These are phyloP conservation scores for Silene uniflora DNA, from an alignment of 148 eudicot species.

Conservation along the genomic window DNA sequence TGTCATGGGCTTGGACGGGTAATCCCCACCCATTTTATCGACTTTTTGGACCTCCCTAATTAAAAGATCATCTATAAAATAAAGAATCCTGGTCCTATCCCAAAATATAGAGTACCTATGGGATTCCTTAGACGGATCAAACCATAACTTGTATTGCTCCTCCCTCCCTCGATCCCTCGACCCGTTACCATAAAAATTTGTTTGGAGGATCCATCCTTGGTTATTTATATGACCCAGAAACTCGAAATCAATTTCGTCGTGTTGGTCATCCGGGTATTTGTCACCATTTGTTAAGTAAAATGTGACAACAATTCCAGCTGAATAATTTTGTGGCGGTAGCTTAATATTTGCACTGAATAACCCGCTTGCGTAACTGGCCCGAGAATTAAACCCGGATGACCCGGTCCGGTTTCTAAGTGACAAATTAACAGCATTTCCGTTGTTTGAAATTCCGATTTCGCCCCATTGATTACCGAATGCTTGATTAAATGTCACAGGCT, in stretches of 20 bases:
- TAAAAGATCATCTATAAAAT: constrained; percentile 29
- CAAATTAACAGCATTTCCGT: neutral
- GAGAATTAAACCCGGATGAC: constrained; percentile 33
- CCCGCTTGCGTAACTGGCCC: constrained; percentile 19
- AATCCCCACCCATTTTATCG: constrained; percentile 32
- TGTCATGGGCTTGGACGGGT: constrained; percentile 43
- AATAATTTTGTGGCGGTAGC: constrained; percentile 31
- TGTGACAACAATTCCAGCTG: constrained; percentile 40
- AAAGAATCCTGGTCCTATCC: constrained; percentile 18
- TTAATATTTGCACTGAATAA: constrained; percentile 34
- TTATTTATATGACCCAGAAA: constrained; percentile 30
- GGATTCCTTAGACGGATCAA: constrained; percentile 28
- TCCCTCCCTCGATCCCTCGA: constrained; percentile 32
- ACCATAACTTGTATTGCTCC: constrained; percentile 35
- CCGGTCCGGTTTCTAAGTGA: constrained; percentile 10
- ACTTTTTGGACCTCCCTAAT: constrained; percentile 22
- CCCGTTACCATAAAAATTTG: constrained; percentile 40
- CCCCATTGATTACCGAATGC: constrained; percentile 2
- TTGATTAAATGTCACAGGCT: neutral
- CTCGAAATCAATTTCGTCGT: constrained; percentile 44
- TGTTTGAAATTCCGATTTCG: neutral
- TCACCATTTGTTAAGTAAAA: constrained; percentile 25
- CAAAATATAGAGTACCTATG: constrained; percentile 34
- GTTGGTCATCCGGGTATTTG: constrained; percentile 8
- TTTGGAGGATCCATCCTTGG: constrained; percentile 31